Evolutionary conservation across 2,329 filamentous ascomycete genomes (phyloP), one percentile per base, ranked within the genome.

Genomic region (Elsinoe necatrix): DNA sequence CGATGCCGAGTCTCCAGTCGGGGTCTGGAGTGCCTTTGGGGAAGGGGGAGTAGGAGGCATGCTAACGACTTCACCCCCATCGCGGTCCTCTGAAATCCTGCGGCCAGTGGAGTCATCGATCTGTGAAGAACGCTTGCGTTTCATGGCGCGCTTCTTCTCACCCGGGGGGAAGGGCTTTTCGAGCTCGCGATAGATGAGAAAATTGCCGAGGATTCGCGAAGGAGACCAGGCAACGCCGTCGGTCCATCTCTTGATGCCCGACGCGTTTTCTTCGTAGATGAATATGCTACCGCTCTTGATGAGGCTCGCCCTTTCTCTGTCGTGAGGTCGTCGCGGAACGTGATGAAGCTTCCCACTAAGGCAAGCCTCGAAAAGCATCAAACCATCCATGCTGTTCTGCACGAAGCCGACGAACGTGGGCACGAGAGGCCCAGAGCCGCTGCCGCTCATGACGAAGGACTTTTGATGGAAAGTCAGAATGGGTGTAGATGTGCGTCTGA

Each of bases 201-300:
- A 95, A 67, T 93, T 93, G 58, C 85, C 86, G 48, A 92, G 76
- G 48, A 95, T 92, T 14, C 87, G 84, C 69, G 85, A 95, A 0
- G 91, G 91, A 63, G 88, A 95, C 91, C 91, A 96, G 5, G 86
- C 85, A 9, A 92, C 82, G 12, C 91, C 90, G 63, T 96, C 91
- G 0, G 90, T 95, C 91, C 91, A 96, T 57, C 91, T 80, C 73
- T 95, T 95, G 73, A 95, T 95, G 4, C 89, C 89, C 0, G 90
- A 95, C 0, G 88, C 85, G 60, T 89, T 85, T 69, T 95, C 89
- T 66, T 95, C 89, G 69, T 95, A 96, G 62, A 95, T 88, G 71
- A 95, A 93, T 47, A 95, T 81, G 62, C 86, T 86, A 34, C 91
- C 91, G 63, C 89, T 95, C 62, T 81, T 81, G 67, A 95, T 93